These are phyloP conservation scores for Xylaria nigripes DNA, from an alignment of 495 filamentous ascomycete species.

Conservation along the genomic window DNA sequence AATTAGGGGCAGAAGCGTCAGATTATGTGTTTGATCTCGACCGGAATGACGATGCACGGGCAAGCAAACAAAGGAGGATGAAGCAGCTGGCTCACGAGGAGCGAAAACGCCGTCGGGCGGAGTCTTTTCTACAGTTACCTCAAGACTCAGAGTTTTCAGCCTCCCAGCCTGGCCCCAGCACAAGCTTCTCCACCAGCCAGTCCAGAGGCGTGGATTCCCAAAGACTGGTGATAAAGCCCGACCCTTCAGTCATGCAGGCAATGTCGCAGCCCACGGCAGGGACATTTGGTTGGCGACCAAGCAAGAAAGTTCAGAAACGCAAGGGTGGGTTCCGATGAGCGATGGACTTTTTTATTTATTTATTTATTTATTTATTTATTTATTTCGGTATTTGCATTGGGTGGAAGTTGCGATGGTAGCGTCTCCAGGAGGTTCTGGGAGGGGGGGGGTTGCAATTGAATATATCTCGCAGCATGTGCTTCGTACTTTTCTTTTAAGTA, in stretches of 20 bases:
- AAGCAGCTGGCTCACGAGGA: conserved; percentile 19
- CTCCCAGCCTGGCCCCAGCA: conserved; percentile 19
- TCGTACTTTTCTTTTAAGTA: too few relatives aligned
- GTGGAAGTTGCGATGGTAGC: neutral
- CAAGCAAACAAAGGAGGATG: conserved; percentile 15
- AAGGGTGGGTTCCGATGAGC: conserved; percentile 20
- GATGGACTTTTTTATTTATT: neutral
- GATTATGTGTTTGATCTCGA: conserved; percentile 25
- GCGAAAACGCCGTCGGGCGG: conserved; percentile 22
- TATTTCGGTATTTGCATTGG: neutral
- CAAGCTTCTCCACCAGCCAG: conserved; percentile 18
- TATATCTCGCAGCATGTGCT: too few relatives aligned
- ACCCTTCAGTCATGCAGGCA: conserved; percentile 10
- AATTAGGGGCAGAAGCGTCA: conserved; percentile 14
- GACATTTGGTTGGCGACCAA: conserved; percentile 27
- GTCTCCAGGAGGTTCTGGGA: neutral
- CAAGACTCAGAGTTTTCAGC: conserved; percentile 19
- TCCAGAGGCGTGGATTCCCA: conserved; percentile 9
- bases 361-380: neutral
- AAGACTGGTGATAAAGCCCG: conserved; percentile 13
- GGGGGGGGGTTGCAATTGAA: too few relatives aligned
- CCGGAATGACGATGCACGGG: conserved; percentile 12
- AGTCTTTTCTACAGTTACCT: conserved; percentile 17
- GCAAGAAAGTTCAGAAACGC: conserved; percentile 25
- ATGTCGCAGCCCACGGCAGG: conserved; percentile 39